Base-by-base conservation (phyloP, 2,329 filamentous ascomycete species). In the Colletotrichum tanaceti region DNA sequence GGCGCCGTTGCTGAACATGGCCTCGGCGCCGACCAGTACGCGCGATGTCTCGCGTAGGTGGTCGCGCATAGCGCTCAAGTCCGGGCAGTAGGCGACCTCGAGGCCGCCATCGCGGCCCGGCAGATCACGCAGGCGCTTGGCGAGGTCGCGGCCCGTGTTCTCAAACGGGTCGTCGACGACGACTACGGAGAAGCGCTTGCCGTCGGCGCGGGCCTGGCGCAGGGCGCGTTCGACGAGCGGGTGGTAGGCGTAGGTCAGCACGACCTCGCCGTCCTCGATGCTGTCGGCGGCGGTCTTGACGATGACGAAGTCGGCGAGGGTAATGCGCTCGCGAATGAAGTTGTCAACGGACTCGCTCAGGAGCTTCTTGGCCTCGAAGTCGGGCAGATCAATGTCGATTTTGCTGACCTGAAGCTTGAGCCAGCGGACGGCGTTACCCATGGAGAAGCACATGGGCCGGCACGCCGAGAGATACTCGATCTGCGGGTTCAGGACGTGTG, bases 401-500 rank as follows among this genome's bases (percentile, higher is more conserved):
- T 93, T 93, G 74, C 93, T 92, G 76, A 99, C 95, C 75, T 93
- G 89, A 55, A 97, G 89, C 83, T 99, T 99, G 58, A 99, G 86
- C 86, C 94, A 95, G 63, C 96, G 89, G 77, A 99, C 97, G 43
- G 94, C 94, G 78, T 98, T 99, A 70, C 96, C 96, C 90, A 98
- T 97, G 71, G 93, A 93, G 80, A 97, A 96, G 73, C 93, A 97
- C 81, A 99, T 92, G 41, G 96, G 94, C n/a, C 96, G 90, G 76
- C 94, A 98, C 73, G 93, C 93, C 69, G 93, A 93, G 70, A 99
- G 87, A 77, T 97, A 98, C 72, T 97, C 94, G 76, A 99, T 98
- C 80, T 99, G 96, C 44, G 94, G 93, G 75, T 94, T 96, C 68
- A 99, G 89, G 72, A 93, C 90, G 79, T 98, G 93, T 13, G 93